These are phyloP conservation scores for Oenanthe sinensis DNA, from an alignment of 129 eudicot genomes.

Conservation along the genomic window DNA sequence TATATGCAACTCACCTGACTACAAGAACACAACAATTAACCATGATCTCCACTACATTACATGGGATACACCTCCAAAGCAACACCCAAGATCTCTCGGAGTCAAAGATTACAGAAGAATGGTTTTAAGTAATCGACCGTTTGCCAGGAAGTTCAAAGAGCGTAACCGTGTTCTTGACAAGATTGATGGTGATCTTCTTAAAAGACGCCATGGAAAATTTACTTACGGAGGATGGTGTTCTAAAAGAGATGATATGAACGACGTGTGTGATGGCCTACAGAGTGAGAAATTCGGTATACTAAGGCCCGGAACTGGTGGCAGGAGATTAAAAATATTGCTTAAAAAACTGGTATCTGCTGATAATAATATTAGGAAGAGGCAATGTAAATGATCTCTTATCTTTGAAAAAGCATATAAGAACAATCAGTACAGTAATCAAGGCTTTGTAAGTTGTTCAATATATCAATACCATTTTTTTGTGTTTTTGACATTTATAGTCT, in stretches of 20 bases:
- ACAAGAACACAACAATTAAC: constrained; percentile 72
- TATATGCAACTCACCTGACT: constrained; percentile 70
- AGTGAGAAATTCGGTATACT: constrained; percentile 59
- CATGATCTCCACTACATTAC: constrained; percentile 93
- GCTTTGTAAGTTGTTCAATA: neutral
- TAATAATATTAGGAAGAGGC: constrained; percentile 30
- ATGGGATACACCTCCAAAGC: constrained; percentile 95
- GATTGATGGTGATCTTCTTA: constrained; percentile 72
- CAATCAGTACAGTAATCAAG: neutral
- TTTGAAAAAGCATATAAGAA: neutral
- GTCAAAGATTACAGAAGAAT: constrained; percentile 62
- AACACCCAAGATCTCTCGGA: constrained; percentile 80
- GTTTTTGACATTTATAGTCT: too few species aligned
- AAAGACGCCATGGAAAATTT: constrained; percentile 37
- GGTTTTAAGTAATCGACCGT: constrained; percentile 73
- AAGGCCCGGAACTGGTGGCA: constrained; percentile 67
- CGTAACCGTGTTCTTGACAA: constrained; percentile 55
- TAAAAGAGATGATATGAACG: constrained; percentile 7
- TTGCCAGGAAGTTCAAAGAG: constrained; percentile 90
- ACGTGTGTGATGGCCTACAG: constrained; percentile 30
- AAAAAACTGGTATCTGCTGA: constrained; percentile 46
- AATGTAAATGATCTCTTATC: constrained; percentile 43
- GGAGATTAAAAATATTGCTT: constrained; percentile 50
- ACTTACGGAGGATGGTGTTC: constrained; percentile 80
- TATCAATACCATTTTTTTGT: neutral